Conservation (phyloP, 345 rosid genomes). For the Sonneratia caseolaris region DNA sequence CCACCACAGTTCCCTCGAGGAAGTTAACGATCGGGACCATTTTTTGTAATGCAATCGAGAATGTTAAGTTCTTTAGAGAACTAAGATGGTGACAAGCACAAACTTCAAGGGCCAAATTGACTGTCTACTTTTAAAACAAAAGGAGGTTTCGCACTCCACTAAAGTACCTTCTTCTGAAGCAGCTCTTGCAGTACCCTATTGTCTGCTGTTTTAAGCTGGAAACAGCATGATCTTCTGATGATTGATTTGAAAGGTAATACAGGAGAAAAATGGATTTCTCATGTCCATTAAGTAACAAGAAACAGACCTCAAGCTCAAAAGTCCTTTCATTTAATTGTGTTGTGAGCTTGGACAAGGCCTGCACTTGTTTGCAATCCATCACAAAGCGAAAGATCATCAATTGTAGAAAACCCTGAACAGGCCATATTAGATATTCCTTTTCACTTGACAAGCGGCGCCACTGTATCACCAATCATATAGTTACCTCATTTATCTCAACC, state of each 20-base stretch:
- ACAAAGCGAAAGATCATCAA: background rate
- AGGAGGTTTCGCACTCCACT: constrained; percentile 3
- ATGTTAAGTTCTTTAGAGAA: no score
- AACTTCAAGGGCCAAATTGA: no score
- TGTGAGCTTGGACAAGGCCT: constrained; percentile 52
- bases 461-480: background rate
- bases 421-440: background rate
- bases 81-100: no score
- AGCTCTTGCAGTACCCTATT: constrained; percentile 62
- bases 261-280: constrained; percentile 5
- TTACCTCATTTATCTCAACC: constrained; percentile 45
- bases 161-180: constrained; percentile 49
- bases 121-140: background rate
- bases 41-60: no score
- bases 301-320: constrained; percentile 66
- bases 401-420: background rate
- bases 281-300: constrained; percentile 8
- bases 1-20: no score
- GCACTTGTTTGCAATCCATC: constrained; percentile 3
- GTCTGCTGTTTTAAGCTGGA: constrained; percentile 60
- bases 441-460: background rate
- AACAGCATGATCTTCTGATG: constrained; percentile 3
- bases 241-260: background rate
- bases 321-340: constrained; percentile 49
- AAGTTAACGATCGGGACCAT: no score